These are phyloP conservation scores for Dactylis glomerata DNA, from an alignment of 176 grass and related monocot species.

Conservation along the genomic window DNA sequence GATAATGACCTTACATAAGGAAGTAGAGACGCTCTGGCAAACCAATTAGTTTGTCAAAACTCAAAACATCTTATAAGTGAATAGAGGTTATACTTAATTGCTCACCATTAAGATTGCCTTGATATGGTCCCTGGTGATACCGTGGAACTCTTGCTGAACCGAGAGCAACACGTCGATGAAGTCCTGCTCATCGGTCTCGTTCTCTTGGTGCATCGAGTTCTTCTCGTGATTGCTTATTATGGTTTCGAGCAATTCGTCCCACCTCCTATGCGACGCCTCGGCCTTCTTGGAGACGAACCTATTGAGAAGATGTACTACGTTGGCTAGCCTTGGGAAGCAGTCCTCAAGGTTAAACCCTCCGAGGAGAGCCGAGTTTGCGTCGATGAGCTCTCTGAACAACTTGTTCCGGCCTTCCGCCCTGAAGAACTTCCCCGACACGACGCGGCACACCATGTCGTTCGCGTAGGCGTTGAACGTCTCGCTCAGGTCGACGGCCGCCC, in stretches of 20 bases:
- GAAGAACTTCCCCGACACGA: slow-evolving; percentile 26
- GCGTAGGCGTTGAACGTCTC: neutral
- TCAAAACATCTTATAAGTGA: too few species aligned
- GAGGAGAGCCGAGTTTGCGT: neutral
- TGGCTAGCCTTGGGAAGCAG: slow-evolving; percentile 1
- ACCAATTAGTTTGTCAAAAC: too few species aligned
- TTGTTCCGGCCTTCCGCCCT: slow-evolving; percentile 11
- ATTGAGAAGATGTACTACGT: neutral
- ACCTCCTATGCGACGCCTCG: neutral
- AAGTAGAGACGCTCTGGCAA: too few species aligned
- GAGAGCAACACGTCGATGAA: neutral
- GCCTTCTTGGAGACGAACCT: neutral
- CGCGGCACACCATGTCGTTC: slow-evolving; percentile 32
- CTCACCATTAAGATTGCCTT: slow-evolving; percentile 7
- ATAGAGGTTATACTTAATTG: neutral
- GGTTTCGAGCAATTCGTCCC: neutral
- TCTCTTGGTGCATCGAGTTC: neutral
- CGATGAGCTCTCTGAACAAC: neutral
- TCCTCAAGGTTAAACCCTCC: neutral
- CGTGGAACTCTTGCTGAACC: neutral
- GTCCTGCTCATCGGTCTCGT: neutral
- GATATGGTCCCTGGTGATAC: slow-evolving; percentile 13
- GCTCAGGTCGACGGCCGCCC: slow-evolving; percentile 8
- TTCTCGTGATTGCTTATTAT: neutral
- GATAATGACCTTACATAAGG: too few species aligned